These are phyloP conservation scores for Posidonia oceanica DNA, from an alignment of 116 monocot species.

Conservation along the genomic window DNA sequence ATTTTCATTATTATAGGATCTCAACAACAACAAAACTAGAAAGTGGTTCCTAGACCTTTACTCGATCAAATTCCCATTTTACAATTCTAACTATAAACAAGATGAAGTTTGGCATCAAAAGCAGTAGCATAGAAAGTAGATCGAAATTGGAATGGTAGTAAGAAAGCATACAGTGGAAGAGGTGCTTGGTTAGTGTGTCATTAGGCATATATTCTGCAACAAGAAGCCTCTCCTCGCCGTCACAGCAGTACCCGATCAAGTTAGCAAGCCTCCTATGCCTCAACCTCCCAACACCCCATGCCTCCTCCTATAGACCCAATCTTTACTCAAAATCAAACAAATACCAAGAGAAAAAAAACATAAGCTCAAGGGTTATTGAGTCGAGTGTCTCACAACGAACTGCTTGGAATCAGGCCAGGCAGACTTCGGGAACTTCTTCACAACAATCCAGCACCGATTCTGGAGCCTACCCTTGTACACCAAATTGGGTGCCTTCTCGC, in stretches of 20 bases:
- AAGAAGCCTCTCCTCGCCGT: slow-evolving; percentile 76
- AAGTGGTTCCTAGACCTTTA: no score
- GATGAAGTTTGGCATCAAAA: no score
- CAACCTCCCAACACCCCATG: slow-evolving; percentile 71
- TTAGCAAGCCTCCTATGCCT: slow-evolving; percentile 66
- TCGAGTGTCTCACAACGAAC: slow-evolving; percentile 40
- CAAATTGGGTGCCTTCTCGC: slow-evolving; percentile 81
- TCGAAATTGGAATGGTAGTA: not conserved
- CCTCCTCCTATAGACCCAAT: slow-evolving; percentile 48
- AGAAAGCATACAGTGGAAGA: slow-evolving; percentile 69
- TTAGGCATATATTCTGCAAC: slow-evolving; percentile 87
- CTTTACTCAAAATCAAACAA: not conserved
- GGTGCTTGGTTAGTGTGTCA: slow-evolving; percentile 83
- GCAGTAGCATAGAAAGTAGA: no score
- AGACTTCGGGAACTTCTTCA: slow-evolving; percentile 78
- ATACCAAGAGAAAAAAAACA: not conserved
- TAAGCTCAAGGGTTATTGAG: not conserved
- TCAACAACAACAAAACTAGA: no score
- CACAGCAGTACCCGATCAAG: slow-evolving; percentile 86
- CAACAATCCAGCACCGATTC: slow-evolving; percentile 64
- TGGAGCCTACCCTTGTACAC: slow-evolving; percentile 71
- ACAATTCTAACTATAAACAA: no score
- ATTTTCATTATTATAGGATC: no score
- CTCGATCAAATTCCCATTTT: no score
- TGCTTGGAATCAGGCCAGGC: slow-evolving; percentile 93